Evolutionary conservation across 176 grass and related monocot genomes (phyloP).

Genomic region (Juncus effusus): DNA sequence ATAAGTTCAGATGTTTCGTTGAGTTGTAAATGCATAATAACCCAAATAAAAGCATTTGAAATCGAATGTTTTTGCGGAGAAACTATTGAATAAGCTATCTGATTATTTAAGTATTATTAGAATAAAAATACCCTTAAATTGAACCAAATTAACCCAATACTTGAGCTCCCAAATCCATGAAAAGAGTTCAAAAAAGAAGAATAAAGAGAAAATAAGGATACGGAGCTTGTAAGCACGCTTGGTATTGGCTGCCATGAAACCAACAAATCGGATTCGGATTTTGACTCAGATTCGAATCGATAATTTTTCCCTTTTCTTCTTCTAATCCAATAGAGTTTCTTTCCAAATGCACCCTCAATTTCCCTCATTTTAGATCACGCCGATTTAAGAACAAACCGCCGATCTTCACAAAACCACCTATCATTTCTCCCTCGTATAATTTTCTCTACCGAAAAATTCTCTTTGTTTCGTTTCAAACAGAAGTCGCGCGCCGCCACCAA

Average conservation of each 20-base stretch:
- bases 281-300: slow-evolving; percentile 13
- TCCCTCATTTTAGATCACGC: slow-evolving; percentile 76
- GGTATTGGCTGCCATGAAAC: slow-evolving; percentile 81
- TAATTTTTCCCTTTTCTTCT: slow-evolving; percentile 14
- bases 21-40: background rate
- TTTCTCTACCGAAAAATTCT: background rate
- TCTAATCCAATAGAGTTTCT: slow-evolving; percentile 19
- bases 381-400: slow-evolving; percentile 28
- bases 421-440: slow-evolving; percentile 9
- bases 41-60: slow-evolving; percentile 5
- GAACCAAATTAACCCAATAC: slow-evolving; percentile 1
- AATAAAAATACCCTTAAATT: background rate
- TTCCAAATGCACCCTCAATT: slow-evolving; percentile 1
- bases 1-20: background rate
- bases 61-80: background rate
- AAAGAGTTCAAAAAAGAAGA: slow-evolving; percentile 24
- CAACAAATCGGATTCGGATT: background rate
- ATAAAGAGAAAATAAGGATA: slow-evolving; percentile 50
- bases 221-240: slow-evolving; percentile 99
- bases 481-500: slow-evolving; percentile 21
- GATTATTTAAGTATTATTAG: slow-evolving; percentile 4
- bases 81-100: background rate
- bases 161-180: slow-evolving; percentile 8
- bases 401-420: slow-evolving; percentile 40
- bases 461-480: background rate